These are phyloP conservation scores for Dendrobium catenatum DNA, from an alignment of 106 monocot genomes.

Conservation along the genomic window DNA sequence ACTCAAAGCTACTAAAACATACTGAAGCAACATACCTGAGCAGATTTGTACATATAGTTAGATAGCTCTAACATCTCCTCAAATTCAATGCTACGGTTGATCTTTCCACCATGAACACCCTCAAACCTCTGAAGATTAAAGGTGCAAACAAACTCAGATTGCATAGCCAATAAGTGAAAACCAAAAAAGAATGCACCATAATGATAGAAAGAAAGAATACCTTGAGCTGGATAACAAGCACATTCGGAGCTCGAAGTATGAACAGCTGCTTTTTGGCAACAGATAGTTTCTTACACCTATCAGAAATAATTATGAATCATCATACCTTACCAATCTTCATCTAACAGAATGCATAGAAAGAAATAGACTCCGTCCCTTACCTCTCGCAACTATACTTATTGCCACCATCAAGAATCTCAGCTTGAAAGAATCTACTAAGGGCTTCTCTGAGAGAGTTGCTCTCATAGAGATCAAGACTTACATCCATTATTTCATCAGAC, in stretches of 20 bases:
- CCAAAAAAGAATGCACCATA: not conserved
- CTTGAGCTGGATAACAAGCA: conserved; percentile 96
- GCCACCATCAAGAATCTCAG: conserved; percentile 70
- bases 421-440: conserved; percentile 66
- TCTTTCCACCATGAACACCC: conserved; percentile 78
- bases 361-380: conserved; percentile 26
- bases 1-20: not conserved
- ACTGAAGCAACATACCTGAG: conserved; percentile 36
- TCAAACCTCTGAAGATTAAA: conserved; percentile 69
- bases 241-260: conserved; percentile 75
- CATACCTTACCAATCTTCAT: not conserved
- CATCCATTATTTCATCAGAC: conserved; percentile 92
- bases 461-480: conserved; percentile 81
- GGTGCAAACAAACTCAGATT: conserved; percentile 5
- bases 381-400: conserved; percentile 86
- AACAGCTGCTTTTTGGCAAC: conserved; percentile 90
- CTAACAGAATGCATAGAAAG: not conserved
- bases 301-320: conserved; percentile 1
- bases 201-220: conserved; percentile 26
- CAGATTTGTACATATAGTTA: conserved; percentile 62
- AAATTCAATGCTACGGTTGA: conserved; percentile 79
- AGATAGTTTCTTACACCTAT: conserved; percentile 82
- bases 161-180: not conserved
- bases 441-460: conserved; percentile 69
- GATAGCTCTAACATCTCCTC: conserved; percentile 69